phyloP scores from a whole-genome alignment of 768 basidiomycete species.

The Termitomyces sp. region DNA sequence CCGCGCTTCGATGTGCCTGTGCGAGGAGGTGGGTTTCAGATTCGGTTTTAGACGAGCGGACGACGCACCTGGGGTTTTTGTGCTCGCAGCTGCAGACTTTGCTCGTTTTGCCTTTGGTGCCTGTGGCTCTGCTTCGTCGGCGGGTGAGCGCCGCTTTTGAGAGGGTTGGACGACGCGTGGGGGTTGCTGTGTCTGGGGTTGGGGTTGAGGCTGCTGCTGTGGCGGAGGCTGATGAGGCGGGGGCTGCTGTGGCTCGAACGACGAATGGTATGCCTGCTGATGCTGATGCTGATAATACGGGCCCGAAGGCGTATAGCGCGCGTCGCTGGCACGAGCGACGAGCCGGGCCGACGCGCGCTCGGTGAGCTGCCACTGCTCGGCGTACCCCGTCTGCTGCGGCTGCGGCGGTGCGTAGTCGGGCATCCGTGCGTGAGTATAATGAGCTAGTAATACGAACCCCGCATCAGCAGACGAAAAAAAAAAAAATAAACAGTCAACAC shows the following conservation, averaged over 20 bases:
- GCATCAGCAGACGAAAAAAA: not conserved
- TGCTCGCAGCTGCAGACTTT: constrained; percentile 32
- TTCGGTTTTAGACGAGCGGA: not conserved
- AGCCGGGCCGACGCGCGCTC: constrained; percentile 59
- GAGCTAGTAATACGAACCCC: too few species aligned
- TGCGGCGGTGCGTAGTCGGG: constrained; percentile 18
- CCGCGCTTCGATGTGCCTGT: constrained; percentile 57
- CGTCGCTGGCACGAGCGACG: constrained; percentile 49
- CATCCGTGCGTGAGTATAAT: not conserved
- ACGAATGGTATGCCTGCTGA: constrained; percentile 12
- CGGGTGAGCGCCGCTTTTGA: constrained; percentile 30
- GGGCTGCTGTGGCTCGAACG: constrained; percentile 6
- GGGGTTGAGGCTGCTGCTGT: constrained; percentile 1
- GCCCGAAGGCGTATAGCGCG: not conserved
- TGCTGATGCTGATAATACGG: constrained; percentile 5
- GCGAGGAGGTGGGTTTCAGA: constrained; percentile 6
- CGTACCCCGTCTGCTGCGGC: too few species aligned
- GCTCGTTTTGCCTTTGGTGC: constrained; percentile 37
- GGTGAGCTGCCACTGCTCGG: constrained; percentile 39
- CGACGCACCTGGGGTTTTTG: constrained; percentile 5
- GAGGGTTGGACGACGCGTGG: constrained; percentile 17
- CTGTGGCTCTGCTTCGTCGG: constrained; percentile 32
- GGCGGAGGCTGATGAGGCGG: not conserved
- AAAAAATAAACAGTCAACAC: not conserved
- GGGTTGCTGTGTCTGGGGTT: not conserved